Conservation (phyloP, 495 filamentous ascomycete species). For the Xylaria intraflava region DNA sequence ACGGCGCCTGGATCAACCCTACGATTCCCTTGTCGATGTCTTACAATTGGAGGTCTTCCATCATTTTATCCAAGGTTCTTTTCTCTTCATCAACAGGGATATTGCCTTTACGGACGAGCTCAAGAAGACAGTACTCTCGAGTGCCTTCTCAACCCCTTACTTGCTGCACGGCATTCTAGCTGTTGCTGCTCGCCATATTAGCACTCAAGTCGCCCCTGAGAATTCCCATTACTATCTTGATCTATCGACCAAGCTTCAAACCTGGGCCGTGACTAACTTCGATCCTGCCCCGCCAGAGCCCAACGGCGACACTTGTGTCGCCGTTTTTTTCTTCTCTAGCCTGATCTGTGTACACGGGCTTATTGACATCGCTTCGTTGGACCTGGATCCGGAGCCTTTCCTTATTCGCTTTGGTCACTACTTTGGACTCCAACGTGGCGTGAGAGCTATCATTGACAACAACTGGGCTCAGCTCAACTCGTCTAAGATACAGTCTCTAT, state of each 20-base stretch:
- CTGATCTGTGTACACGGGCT: conserved; percentile 13
- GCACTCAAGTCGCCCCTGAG: conserved; percentile 14
- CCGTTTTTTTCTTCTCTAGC: conserved; percentile 31
- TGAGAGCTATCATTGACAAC: not conserved
- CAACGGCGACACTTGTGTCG: conserved; percentile 25
- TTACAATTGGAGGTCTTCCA: conserved; percentile 12
- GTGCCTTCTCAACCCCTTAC: conserved; percentile 23
- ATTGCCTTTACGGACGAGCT: conserved; percentile 4
- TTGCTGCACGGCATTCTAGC: conserved; percentile 34
- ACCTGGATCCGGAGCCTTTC: not conserved
- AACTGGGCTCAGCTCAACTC: not conserved
- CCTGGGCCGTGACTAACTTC: conserved; percentile 28
- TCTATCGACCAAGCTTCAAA: conserved; percentile 24
- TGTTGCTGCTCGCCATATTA: conserved; percentile 28
- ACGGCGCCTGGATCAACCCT: not conserved
- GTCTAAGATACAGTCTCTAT: not conserved
- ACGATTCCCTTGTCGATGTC: not conserved
- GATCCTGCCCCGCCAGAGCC: conserved; percentile 22
- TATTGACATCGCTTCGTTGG: not conserved
- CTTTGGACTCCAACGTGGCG: conserved; percentile 3
- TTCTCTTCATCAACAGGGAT: conserved; percentile 8
- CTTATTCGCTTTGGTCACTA: conserved; percentile 4
- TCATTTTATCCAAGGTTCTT: conserved; percentile 13
- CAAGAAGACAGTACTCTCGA: conserved; percentile 18
- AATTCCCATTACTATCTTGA: conserved; percentile 14